Conservation (phyloP, 805 yeast genomes). For the Zygoascus ofunaensis region DNA sequence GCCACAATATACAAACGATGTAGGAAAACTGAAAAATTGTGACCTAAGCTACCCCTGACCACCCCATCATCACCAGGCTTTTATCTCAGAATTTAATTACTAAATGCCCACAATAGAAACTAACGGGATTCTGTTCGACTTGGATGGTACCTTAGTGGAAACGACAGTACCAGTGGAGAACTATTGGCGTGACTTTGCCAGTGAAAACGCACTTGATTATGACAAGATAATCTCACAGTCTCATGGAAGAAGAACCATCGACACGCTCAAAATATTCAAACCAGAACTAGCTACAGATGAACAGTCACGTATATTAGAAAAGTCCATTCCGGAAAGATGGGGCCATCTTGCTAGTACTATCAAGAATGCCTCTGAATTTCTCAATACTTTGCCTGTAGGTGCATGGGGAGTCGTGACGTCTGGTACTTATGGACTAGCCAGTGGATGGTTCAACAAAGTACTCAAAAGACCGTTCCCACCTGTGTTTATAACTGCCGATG, state of each 20-base stretch:
- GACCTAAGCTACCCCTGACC: too few relatives aligned
- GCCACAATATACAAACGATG: too few relatives aligned
- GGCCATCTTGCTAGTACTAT: constrained; percentile 50
- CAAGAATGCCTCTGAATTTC: constrained; percentile 59
- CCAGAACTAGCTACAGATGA: neutral
- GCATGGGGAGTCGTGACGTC: constrained; percentile 78
- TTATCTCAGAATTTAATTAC: too few relatives aligned
- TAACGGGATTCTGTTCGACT: constrained; percentile 46
- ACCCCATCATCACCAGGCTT: too few relatives aligned
- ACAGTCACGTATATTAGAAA: neutral
- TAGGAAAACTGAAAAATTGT: too few relatives aligned
- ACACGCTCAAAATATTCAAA: constrained; percentile 33
- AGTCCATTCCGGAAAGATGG: neutral
- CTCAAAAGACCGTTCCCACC: constrained; percentile 51
- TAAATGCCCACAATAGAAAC: neutral
- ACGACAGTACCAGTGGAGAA: constrained; percentile 73
- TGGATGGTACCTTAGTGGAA: constrained; percentile 76
- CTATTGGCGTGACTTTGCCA: constrained; percentile 65
- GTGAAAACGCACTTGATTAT: constrained; percentile 57
- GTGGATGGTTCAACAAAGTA: constrained; percentile 55
- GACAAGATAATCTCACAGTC: constrained; percentile 60
- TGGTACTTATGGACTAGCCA: constrained; percentile 65
- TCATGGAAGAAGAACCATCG: constrained; percentile 77
- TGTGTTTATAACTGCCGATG: constrained; percentile 69
- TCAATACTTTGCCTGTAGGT: constrained; percentile 30